Evolutionary conservation across 2,329 filamentous ascomycete genomes (phyloP), one percentile per base, ranked within the genome.

Genomic region (Metarhizium anisopliae): DNA sequence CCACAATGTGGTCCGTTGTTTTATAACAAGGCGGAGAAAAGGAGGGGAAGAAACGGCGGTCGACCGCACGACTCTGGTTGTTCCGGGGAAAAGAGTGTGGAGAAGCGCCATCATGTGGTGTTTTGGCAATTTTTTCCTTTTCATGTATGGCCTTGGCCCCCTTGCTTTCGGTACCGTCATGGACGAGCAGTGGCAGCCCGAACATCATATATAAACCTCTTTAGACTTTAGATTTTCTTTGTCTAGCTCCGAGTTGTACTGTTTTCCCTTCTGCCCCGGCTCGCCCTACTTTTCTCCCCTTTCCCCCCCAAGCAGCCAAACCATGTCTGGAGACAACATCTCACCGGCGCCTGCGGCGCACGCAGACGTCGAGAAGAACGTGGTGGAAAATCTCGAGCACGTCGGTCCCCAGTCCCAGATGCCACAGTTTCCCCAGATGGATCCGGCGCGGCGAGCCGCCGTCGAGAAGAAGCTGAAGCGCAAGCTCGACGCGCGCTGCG

Each of bases 401-500:
- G 45, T 14, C 20, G 10, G 45, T 1, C 45, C 18, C 1, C 8
- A 49, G n/a, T 49, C 45, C 20, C 45, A 16, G 14, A 13, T 47
- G 45, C 45, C 45, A 6, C 20, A 30, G 45, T 13, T 47, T 13
- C 49, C 55, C 2, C 20, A 18, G n/a, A 65, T 68, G 55, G 72
- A 74, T 56, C 71, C 75, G 0, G 79, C 77, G 45, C 77, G 82
- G 57, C 79, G 84, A 13, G 64, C 66, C 0, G 64, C 66, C 14
- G 78, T 85, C n/a, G 87, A 91, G 69, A 81, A 79, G 67, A 77
- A 75, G 40, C 71, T 92, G 62, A 79, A 83, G 67, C 79, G 83
- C 61, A 91, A 90, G 72, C 83, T 91, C 55, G 88, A 91, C 65
- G 62, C 78, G 20, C 78, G 86, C 58, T 90, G 68, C 73, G 85